These are phyloP conservation scores for Gaeumannomyces sp. DNA, from an alignment of 2,329 filamentous ascomycete genomes.

Conservation along the genomic window DNA sequence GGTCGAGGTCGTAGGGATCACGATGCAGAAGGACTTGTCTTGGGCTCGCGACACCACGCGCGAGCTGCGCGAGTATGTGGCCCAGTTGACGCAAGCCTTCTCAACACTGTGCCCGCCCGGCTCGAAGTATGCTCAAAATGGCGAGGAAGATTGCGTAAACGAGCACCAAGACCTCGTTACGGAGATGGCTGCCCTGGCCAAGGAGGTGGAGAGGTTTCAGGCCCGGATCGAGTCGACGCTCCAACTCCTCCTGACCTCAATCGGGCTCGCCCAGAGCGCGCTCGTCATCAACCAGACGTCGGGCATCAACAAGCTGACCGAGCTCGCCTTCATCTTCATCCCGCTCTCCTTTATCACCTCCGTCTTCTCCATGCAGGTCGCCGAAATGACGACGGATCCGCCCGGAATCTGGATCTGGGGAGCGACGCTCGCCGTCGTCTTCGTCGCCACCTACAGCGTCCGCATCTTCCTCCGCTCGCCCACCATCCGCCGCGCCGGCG, in stretches of 20 bases:
- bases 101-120: neutral
- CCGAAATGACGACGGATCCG: neutral
- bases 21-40: neutral
- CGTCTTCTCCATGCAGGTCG: constrained; percentile 6
- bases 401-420: neutral
- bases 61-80: neutral
- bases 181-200: neutral
- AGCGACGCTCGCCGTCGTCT: neutral
- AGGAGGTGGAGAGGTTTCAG: neutral
- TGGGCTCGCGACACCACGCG: neutral
- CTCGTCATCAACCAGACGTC: neutral
- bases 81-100: neutral
- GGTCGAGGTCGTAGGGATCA: neutral
- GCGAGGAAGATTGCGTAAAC: neutral
- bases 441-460: neutral
- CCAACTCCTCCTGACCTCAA: neutral
- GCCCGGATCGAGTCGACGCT: neutral
- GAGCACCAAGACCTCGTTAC: neutral
- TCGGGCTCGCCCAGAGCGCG: neutral
- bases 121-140: too few relatives aligned
- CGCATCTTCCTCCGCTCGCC: neutral
- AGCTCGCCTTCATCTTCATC: constrained; percentile 9
- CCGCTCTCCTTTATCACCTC: constrained; percentile 8
- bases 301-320: constrained; percentile 3
- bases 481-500: neutral